Percentiles rank a stretch among this genome's conserved stretches.
Evolutionary conservation across 169 alveolate genomes (phyloP).

Genomic region (Cryptosporidium viatorum): DNA sequence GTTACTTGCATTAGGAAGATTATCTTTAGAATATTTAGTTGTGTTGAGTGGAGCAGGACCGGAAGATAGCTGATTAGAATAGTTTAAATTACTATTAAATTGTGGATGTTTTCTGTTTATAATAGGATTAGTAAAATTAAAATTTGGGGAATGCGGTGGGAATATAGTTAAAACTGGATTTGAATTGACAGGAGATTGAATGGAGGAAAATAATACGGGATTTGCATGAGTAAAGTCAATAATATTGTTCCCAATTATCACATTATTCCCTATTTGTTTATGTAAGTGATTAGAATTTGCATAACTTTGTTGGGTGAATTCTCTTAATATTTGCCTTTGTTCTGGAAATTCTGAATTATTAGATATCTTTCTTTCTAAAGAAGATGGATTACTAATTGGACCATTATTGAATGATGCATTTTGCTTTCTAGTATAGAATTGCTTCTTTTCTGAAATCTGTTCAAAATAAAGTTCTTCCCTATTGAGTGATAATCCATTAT

Average conservation of each 20-base stretch:
- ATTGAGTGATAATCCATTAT: conserved; percentile 20
- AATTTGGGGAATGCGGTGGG: not conserved
- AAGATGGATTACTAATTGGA: not conserved
- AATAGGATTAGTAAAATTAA: conserved; percentile 1
- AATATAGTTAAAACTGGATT: not conserved
- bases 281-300: not conserved
- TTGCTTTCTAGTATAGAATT: conserved; percentile 44
- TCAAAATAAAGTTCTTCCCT: conserved; percentile 15
- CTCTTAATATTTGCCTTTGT: not conserved
- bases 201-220: conserved; percentile 10
- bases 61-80: not conserved
- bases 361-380: not conserved
- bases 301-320: not conserved
- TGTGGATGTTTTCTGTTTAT: not conserved
- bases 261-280: conserved; percentile 1
- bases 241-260: not conserved
- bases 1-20: not conserved
- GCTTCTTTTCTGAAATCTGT: not conserved
- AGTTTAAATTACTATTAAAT: conserved; percentile 3
- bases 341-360: not conserved
- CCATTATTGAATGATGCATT: conserved; percentile 45
- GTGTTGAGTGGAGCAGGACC: conserved; percentile 37
- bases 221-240: conserved; percentile 33
- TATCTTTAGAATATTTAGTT: conserved; percentile 25
- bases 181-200: conserved; percentile 3